phyloP scores from a whole-genome alignment of 2,329 filamentous ascomycete genomes.

The Pseudophaeomoniella oleicola region DNA sequence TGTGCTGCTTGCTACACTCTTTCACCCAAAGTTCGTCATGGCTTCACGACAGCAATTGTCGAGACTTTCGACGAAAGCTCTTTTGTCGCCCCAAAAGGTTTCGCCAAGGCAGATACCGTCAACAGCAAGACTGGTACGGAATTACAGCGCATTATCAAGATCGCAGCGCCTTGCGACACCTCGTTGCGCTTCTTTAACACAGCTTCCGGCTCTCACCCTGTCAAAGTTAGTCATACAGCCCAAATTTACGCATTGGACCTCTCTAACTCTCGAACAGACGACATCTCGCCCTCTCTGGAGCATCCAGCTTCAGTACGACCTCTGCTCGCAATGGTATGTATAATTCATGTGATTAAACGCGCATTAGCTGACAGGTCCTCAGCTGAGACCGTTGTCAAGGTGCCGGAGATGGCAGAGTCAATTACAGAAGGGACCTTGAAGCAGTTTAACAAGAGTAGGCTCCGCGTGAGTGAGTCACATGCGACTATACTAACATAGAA shows the following conservation, averaged over 20 bases:
- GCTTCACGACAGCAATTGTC: background rate
- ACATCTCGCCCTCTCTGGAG: background rate
- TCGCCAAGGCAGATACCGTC: background rate
- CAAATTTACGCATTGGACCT: background rate
- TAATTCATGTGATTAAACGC: background rate
- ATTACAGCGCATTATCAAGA: background rate
- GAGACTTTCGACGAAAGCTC: background rate
- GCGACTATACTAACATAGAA: constrained; percentile 1
- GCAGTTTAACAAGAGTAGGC: constrained; percentile 73
- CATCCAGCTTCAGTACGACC: constrained; percentile 10
- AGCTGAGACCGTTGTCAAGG: constrained; percentile 79
- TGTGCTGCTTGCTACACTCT: no score
- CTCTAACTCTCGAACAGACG: background rate
- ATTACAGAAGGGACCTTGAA: constrained; percentile 96
- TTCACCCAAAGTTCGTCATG: background rate
- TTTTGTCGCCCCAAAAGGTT: background rate
- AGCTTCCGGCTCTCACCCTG: background rate
- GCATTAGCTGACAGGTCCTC: constrained; percentile 6
- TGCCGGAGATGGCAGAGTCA: constrained; percentile 96
- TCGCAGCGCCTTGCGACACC: background rate
- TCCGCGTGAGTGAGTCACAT: no score
- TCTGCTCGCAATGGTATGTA: constrained; percentile 6
- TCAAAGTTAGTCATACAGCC: background rate
- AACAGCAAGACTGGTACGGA: background rate
- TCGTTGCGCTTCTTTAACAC: no score